Percentiles rank a stretch among this genome's conserved stretches.
Evolutionary conservation across 2,329 filamentous ascomycete species (phyloP).

Genomic region (Cordyceps fumosorosea): DNA sequence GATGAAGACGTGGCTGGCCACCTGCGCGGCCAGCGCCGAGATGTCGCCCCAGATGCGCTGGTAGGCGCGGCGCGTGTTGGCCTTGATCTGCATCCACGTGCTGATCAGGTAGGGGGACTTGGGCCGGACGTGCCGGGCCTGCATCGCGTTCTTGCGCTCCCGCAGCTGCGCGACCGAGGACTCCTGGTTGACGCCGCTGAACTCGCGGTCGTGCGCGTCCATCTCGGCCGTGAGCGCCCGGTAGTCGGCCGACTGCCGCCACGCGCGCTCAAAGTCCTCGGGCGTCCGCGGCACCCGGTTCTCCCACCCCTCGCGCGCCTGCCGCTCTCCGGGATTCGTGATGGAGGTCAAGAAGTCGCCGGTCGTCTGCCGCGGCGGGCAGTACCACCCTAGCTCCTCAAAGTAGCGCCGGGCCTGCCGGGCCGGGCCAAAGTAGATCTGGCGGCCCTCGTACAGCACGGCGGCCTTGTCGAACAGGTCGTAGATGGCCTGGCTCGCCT

Average conservation of each 20-base stretch:
- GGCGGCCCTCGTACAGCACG: conserved; percentile 68
- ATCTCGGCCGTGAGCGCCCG: conserved; percentile 40
- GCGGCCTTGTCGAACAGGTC: conserved; percentile 69
- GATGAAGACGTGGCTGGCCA: conserved; percentile 45
- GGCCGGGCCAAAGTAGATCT: conserved; percentile 69
- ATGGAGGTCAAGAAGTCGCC: conserved; percentile 65
- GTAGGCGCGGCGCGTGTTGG: conserved; percentile 45
- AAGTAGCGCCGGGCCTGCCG: conserved; percentile 57
- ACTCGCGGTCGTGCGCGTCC: conserved; percentile 39
- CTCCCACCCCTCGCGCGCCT: conserved; percentile 51
- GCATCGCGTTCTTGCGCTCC: conserved; percentile 41
- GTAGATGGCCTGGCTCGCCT: conserved; percentile 63
- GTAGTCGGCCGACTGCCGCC: conserved; percentile 40
- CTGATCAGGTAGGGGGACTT: conserved; percentile 54
- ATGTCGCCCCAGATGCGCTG: conserved; percentile 48
- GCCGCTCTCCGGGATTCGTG: conserved; percentile 57
- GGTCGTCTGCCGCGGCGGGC: conserved; percentile 59
- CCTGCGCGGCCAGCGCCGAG: conserved; percentile 38
- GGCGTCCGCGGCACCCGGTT: conserved; percentile 57
- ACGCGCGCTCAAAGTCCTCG: conserved; percentile 56
- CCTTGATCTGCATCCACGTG: conserved; percentile 44
- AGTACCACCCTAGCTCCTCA: conserved; percentile 60
- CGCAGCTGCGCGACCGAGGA: conserved; percentile 35
- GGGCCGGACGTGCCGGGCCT: conserved; percentile 46
- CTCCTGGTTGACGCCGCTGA: conserved; percentile 34